phyloP scores from a whole-genome alignment of 2,329 filamentous ascomycete species.

The Alternaria longipes region DNA sequence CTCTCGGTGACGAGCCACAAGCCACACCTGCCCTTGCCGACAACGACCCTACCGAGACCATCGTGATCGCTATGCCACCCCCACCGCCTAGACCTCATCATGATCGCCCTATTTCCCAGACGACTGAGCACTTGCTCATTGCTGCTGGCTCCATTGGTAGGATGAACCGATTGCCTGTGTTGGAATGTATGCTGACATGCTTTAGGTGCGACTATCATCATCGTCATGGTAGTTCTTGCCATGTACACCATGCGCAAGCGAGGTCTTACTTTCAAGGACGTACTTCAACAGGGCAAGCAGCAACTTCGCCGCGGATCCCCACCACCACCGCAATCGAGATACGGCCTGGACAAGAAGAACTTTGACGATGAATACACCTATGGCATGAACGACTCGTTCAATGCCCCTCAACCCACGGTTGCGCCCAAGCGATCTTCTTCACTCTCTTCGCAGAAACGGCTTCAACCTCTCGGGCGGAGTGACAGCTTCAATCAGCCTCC shows the following conservation, averaged over 20 bases:
- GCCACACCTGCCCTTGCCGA: constrained; percentile 33
- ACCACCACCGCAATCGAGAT: constrained; percentile 33
- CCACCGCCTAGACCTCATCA: constrained; percentile 21
- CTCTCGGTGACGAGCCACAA: constrained; percentile 21
- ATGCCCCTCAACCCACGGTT: constrained; percentile 36
- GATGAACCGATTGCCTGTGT: background rate
- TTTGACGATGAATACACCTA: constrained; percentile 36
- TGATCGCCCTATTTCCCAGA: constrained; percentile 42
- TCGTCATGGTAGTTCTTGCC: constrained; percentile 49
- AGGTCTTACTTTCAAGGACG: constrained; percentile 44
- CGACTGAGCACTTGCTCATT: constrained; percentile 52
- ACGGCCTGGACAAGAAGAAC: constrained; percentile 38
- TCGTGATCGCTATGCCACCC: constrained; percentile 33
- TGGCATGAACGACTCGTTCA: constrained; percentile 34
- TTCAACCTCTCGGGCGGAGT: constrained; percentile 41
- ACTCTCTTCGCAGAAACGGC: constrained; percentile 38
- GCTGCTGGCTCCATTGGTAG: constrained; percentile 53
- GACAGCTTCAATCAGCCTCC: constrained; percentile 39
- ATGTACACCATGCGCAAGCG: constrained; percentile 52
- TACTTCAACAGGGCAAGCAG: constrained; percentile 36
- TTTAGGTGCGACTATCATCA: constrained; percentile 50
- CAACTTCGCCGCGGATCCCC: constrained; percentile 34
- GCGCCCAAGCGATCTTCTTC: constrained; percentile 39
- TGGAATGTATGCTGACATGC: constrained; percentile 21
- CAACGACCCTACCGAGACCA: constrained; percentile 37